Evolutionary conservation across 2,329 filamentous ascomycete species (phyloP).

Genomic region (Paecilomyces fulvus): DNA sequence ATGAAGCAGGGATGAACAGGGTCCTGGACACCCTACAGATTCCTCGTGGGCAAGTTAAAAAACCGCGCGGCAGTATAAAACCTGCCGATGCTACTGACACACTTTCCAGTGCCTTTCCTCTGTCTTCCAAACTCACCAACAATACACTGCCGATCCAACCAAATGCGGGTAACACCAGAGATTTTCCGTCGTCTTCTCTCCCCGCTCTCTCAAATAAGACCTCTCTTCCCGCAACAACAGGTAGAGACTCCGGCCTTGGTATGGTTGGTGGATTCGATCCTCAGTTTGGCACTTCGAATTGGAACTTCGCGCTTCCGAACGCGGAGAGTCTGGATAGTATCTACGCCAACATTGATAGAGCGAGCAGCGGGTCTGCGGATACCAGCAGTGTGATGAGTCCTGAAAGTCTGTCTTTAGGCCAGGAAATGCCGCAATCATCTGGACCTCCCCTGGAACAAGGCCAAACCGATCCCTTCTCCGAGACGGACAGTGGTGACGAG

Average conservation of each 20-base stretch:
- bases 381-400: constrained; percentile 13
- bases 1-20: constrained; percentile 29
- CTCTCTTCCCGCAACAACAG: not conserved
- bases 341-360: constrained; percentile 23
- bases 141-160: not conserved
- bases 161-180: not conserved
- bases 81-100: not conserved
- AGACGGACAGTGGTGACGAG: constrained; percentile 29
- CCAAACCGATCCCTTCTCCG: constrained; percentile 15
- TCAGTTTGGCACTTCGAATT: constrained; percentile 18
- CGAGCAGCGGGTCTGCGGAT: constrained; percentile 11
- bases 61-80: not conserved
- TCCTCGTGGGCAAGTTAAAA: constrained; percentile 15
- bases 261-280: constrained; percentile 12
- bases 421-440: constrained; percentile 20
- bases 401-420: constrained; percentile 17
- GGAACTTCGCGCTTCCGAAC: constrained; percentile 29
- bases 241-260: constrained; percentile 12
- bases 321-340: constrained; percentile 27
- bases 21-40: constrained; percentile 30
- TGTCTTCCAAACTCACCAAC: not conserved
- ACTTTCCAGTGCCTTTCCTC: not conserved
- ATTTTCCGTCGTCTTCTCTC: not conserved
- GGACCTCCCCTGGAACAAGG: constrained; percentile 13
- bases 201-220: not conserved